Base-by-base conservation (phyloP, 768 basidiomycete species). In the Boletus subcaerulescens region DNA sequence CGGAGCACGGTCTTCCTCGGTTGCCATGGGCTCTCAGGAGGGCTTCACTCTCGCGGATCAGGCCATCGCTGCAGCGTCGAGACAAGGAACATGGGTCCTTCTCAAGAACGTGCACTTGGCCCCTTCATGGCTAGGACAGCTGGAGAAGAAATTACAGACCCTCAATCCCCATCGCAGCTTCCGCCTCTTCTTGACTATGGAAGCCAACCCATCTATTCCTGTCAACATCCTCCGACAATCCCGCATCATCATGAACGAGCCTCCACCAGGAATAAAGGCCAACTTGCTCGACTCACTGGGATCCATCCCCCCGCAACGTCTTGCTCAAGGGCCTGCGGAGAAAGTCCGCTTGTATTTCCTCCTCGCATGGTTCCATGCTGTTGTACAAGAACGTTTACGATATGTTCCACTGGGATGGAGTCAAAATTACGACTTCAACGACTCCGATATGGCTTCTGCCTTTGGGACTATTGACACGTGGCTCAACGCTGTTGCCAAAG, bases 1-100 rank as follows among this genome's bases (percentile, higher is more conserved):
- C 12, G 84, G 86, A 15, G 79, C 83, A 29, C 84, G 88, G 24
- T 94, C 93, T 53, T 78, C 87, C 2, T 91, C 93, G 3, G 92
- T 99, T 22, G 97, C 97, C 14, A 97, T 99, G 94, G 97, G 97
- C 22, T 97, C 96, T 2, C 89, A 94, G 59, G 97, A 99, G 77
- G 96, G 96, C n/a, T 96, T 93, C 71, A 84, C 85, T 4, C 80
- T 95, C 2, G 97, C 97, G 12, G 96, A 99, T 65, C 95, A 97
- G 73, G 95, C 96, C 3, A 97, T 99, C 58, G 88, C 91, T 31
- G 76, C 86, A 22, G 97, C 95, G 39, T 91, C 94, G 24, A 84
- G 96, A 12, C 90, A 92, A 71, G 97, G 97, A 12, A 83, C 89
- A 32, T 97, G 95, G 95, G 96, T 99, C 2, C 79, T 99, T 26